Evolutionary conservation across 805 yeast genomes (phyloP), one percentile per base, ranked within the genome.

Genomic region (Starmerella scarabaei): DNA sequence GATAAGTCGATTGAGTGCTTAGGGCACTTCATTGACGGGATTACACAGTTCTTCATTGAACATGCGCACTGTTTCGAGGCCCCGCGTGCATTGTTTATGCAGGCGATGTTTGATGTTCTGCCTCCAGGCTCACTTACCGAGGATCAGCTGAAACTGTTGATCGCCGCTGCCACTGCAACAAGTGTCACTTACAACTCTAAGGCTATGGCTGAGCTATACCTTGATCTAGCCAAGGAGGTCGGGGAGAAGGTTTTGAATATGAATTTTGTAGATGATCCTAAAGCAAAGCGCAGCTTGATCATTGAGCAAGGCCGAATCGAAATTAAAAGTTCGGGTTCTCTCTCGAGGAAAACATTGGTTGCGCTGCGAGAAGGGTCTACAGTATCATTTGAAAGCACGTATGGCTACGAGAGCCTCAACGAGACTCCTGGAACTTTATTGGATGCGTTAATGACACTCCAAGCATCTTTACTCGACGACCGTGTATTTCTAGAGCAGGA

Each of bases 31-130:
- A 54, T 67, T 2, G 49, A 51, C 1, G 33, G 53, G 50, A 24
- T 69, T 1, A 55, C 81, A 23, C 57, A 58, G 9, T 67, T 72
- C 2, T 56, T 83, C 31, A 65, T 61, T 20, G 66, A 66, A 7
- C 53, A 66, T 17, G 66, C 68, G 33, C 66, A 69, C 7, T 59
- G 75, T 0, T 83, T 73, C 59, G 93, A 76, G 47, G 83, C 85
- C 3, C 52, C 48, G 19, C 36, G 43, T 15, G 51, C 37, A 1
- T 30, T 47, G 3, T 35, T 51, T 14, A n/a, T 42, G 14, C 38
- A 43, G 4, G 43, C 45, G 1, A 29, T 47, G 34, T 21, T 31
- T 3, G 33, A 45, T 3, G 16, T 19, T 14, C 31, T 51, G 1
- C 34, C 43, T 1, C 27, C 20, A 21, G 35, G 14, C 16, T 44